phyloP scores from a whole-genome alignment of 495 filamentous ascomycete genomes.

The Baudoinia panamericana region DNA sequence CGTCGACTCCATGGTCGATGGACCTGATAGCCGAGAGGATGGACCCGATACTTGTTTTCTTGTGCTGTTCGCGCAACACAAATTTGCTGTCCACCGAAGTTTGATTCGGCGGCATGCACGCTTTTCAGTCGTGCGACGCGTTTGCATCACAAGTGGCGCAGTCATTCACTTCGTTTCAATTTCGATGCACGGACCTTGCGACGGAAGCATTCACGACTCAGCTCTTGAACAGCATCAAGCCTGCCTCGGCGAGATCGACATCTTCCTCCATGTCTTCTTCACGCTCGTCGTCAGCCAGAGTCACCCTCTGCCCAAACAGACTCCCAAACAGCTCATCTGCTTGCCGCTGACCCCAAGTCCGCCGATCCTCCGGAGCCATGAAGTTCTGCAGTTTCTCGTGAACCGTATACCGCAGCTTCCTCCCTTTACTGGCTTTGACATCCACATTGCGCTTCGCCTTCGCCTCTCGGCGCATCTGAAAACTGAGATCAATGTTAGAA shows the following conservation, averaged over 20 bases:
- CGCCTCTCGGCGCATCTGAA: constrained; percentile 56
- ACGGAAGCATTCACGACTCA: no score
- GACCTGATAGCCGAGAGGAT: no score
- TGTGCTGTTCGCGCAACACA: no score
- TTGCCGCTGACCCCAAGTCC: constrained; percentile 60
- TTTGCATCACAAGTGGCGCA: no score
- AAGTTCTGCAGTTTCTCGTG: constrained; percentile 97
- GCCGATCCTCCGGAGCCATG: constrained; percentile 81
- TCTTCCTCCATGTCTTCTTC: constrained; percentile 41
- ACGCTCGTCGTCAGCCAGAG: constrained; percentile 55
- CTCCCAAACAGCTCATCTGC: constrained; percentile 81
- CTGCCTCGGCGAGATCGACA: constrained; percentile 43
- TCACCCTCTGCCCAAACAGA: constrained; percentile 67
- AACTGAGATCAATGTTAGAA: constrained; percentile 33
- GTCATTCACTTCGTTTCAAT: no score
- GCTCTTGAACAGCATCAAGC: constrained; percentile 61
- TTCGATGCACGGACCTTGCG: no score
- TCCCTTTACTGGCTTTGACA: constrained; percentile 86
- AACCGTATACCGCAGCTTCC: constrained; percentile 84
- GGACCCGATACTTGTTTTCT: no score
- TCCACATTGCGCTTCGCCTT: constrained; percentile 75
- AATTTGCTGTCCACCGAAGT: no score
- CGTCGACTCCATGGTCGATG: no score
- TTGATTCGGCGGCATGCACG: no score
- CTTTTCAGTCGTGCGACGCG: no score